Conservation (phyloP, 2,329 filamentous ascomycete genomes). For the Colletotrichum trifolii region DNA sequence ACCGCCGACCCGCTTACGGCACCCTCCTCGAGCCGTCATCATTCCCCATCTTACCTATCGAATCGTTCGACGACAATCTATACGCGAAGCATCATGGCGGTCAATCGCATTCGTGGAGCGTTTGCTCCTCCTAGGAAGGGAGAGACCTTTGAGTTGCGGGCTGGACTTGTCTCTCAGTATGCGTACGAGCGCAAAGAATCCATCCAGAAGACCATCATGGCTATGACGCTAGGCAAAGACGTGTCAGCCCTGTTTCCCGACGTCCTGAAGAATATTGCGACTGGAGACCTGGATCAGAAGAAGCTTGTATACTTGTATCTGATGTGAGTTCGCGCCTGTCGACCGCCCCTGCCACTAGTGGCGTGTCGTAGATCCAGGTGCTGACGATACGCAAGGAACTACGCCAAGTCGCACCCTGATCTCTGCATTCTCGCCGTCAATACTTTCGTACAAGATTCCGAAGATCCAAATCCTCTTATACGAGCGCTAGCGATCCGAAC, state of each 20-base stretch:
- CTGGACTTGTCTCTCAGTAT: conserved; percentile 97
- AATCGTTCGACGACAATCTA: conserved; percentile 42
- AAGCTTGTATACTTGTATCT: conserved; percentile 98
- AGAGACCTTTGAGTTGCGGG: conserved; percentile 96
- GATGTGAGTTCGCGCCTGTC: conserved; percentile 72
- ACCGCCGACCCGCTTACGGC: conserved; percentile 15
- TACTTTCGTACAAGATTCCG: conserved; percentile 98
- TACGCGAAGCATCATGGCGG: conserved; percentile 74
- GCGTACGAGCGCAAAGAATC: conserved; percentile 99
- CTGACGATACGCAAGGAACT: conserved; percentile 76
- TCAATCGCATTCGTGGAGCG: conserved; percentile 94
- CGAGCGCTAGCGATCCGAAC: conserved; percentile 95
- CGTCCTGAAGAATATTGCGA: conserved; percentile 98
- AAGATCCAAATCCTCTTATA: conserved; percentile 97
- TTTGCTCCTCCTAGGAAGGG: conserved; percentile 95
- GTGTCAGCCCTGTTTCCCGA: conserved; percentile 97
- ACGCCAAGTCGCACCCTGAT: conserved; percentile 98
- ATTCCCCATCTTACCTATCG: conserved; percentile 28
- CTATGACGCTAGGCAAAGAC: conserved; percentile 99
- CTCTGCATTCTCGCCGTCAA: conserved; percentile 99
- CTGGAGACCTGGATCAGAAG: conserved; percentile 94
- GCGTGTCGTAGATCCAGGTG: neutral
- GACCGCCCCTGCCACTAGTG: conserved; percentile 1
- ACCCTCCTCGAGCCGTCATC: neutral
- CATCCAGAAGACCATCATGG: conserved; percentile 99